Evolutionary conservation across 2,329 filamentous ascomycete species (phyloP).

Genomic region (Chaetomium olivaceum): DNA sequence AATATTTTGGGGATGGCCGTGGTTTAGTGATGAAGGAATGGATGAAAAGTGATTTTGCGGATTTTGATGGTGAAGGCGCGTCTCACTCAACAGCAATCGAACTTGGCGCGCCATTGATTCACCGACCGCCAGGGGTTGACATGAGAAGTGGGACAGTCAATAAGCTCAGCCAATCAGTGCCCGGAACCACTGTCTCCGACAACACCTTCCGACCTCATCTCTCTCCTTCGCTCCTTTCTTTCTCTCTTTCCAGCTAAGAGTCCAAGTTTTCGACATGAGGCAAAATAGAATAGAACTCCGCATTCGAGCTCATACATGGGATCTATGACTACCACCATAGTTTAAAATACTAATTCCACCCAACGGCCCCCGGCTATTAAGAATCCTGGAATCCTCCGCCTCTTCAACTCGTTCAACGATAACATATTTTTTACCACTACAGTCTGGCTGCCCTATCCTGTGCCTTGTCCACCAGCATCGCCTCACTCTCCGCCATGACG

Average conservation of each 20-base stretch:
- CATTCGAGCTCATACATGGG: background rate
- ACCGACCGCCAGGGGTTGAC: background rate
- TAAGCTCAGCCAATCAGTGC: background rate
- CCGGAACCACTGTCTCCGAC: background rate
- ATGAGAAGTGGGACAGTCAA: background rate
- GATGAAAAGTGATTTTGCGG: background rate
- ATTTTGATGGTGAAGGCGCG: constrained; percentile 1
- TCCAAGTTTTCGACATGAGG: background rate
- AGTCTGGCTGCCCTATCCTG: constrained; percentile 5
- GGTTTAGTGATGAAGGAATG: background rate
- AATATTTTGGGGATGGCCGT: background rate
- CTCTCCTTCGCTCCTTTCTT: background rate
- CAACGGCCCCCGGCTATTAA: background rate
- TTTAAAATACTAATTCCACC: background rate
- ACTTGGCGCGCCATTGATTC: background rate
- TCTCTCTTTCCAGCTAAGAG: background rate
- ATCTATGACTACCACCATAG: background rate
- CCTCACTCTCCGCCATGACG: constrained; percentile 22
- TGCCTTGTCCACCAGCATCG: constrained; percentile 15
- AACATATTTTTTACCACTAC: background rate
- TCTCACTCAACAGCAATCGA: background rate
- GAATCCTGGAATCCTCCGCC: background rate
- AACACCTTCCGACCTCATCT: background rate
- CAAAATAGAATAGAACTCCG: background rate
- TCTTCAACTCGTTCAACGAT: background rate